These are phyloP conservation scores for Pseudocercospora macadamiae DNA, from an alignment of 2,329 filamentous ascomycete genomes.

Conservation along the genomic window DNA sequence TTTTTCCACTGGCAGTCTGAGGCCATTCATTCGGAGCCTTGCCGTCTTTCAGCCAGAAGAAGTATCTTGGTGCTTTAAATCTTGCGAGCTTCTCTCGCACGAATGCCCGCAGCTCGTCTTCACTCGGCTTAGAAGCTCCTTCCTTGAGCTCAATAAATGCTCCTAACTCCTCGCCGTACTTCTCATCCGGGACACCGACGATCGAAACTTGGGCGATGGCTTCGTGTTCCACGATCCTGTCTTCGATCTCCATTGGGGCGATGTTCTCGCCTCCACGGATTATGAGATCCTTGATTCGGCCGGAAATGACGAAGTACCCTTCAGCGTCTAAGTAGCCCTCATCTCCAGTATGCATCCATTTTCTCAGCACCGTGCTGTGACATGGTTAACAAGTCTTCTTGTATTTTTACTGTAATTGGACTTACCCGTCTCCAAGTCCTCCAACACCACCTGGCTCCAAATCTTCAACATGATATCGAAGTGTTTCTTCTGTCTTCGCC, in stretches of 20 bases:
- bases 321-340: constrained; percentile 82
- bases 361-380: constrained; percentile 32
- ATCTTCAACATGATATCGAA: constrained; percentile 42
- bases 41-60: constrained; percentile 31
- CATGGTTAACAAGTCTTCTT: too few species aligned
- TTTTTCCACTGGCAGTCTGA: constrained; percentile 33
- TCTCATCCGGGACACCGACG: constrained; percentile 78
- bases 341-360: constrained; percentile 91
- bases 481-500: constrained; percentile 73
- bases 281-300: constrained; percentile 91
- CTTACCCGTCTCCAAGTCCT: constrained; percentile 26
- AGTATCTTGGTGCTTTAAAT: constrained; percentile 33
- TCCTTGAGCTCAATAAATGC: constrained; percentile 66
- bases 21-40: constrained; percentile 32
- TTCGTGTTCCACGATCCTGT: constrained; percentile 75
- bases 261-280: constrained; percentile 96
- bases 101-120: constrained; percentile 27
- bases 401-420: too few species aligned
- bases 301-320: constrained; percentile 86
- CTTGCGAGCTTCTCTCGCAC: constrained; percentile 30
- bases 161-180: constrained; percentile 83
- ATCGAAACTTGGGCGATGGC: constrained; percentile 76
- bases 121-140: constrained; percentile 22
- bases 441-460: constrained; percentile 30
- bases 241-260: constrained; percentile 89